Evolutionary conservation across 805 yeast species (phyloP).

Genomic region (Candida insectorum): DNA sequence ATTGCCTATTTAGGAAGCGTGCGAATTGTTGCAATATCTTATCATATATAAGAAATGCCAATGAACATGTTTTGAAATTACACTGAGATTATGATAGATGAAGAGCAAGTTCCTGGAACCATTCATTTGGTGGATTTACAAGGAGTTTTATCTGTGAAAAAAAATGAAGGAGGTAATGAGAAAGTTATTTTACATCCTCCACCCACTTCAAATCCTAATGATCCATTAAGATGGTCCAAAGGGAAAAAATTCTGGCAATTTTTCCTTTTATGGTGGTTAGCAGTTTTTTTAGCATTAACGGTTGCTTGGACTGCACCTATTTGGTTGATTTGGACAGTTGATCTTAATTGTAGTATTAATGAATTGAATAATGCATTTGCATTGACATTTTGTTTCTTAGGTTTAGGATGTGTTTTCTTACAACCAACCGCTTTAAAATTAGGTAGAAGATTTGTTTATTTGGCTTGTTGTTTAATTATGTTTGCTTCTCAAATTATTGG

Average conservation of each 20-base stretch:
- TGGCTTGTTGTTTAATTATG: conserved; percentile 22
- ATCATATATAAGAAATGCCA: too few species aligned
- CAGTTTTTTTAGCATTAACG: conserved; percentile 21
- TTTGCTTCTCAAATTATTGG: conserved; percentile 24
- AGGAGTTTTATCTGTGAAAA: conserved; percentile 18
- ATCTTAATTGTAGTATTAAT: conserved; percentile 18
- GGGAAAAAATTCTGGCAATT: conserved; percentile 28
- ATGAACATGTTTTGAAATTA: too few species aligned
- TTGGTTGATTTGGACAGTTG: conserved; percentile 24
- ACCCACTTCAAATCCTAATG: conserved; percentile 30
- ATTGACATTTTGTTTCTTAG: conserved; percentile 26
- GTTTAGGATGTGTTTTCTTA: conserved; percentile 30
- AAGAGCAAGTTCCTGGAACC: conserved; percentile 28
- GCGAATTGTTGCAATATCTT: conserved; percentile 2
- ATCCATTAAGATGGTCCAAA: conserved; percentile 34
- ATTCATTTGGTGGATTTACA: conserved; percentile 30
- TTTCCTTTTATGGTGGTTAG: conserved; percentile 23
- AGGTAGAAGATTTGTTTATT: conserved; percentile 26
- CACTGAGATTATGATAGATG: conserved; percentile 10
- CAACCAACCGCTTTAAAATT: conserved; percentile 32
- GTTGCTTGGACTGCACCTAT: conserved; percentile 26
- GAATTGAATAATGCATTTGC: conserved; percentile 25
- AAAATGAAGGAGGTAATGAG: conserved; percentile 13
- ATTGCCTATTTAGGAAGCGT: conserved; percentile 2
- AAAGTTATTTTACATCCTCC: conserved; percentile 33